A percentile compares a stretch with the other conserved stretches of the same genome.
These are phyloP conservation scores for Xylariaceae sp. DNA, from an alignment of 2,329 filamentous ascomycete genomes.

Conservation along the genomic window DNA sequence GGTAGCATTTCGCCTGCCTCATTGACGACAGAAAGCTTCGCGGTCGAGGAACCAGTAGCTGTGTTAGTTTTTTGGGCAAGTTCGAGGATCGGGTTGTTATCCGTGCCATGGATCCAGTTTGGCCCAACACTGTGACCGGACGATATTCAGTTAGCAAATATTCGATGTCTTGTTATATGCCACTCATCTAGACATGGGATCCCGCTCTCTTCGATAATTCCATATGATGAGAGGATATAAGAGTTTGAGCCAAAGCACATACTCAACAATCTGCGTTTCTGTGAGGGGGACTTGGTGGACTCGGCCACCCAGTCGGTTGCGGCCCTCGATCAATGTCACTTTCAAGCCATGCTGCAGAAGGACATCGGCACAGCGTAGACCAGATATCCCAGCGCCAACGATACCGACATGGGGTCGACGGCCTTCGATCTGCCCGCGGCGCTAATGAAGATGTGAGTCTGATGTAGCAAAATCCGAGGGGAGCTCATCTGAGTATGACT, in stretches of 20 bases:
- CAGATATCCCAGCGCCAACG: conserved; percentile 66
- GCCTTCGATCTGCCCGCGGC: conserved; percentile 25
- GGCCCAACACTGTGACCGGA: conserved; percentile 45
- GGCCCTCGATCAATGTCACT: conserved; percentile 65
- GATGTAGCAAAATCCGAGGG: conserved; percentile 18
- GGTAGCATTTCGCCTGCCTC: conserved; percentile 49
- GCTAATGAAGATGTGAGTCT: conserved; percentile 26
- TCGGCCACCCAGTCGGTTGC: conserved; percentile 62
- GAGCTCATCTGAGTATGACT: conserved; percentile 27
- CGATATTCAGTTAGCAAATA: conserved; percentile 1
- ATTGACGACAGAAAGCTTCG: conserved; percentile 51
- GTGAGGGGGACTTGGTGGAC: conserved; percentile 48
- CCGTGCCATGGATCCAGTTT: conserved; percentile 77
- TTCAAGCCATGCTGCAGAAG: conserved; percentile 58
- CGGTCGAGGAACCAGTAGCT: conserved; percentile 43
- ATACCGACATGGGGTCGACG: conserved; percentile 54
- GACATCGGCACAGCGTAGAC: conserved; percentile 65
- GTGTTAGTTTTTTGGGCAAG: conserved; percentile 59
- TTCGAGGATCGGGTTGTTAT: conserved; percentile 64
- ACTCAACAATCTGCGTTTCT: conserved; percentile 45
- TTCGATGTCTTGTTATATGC: not conserved
- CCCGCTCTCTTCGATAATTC: not conserved
- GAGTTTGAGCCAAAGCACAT: conserved; percentile 7
- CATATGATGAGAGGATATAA: not conserved
- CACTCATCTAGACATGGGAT: not conserved